Conservation (phyloP, 2,329 filamentous ascomycete species). For the Aureobasidium leucospermi region DNA sequence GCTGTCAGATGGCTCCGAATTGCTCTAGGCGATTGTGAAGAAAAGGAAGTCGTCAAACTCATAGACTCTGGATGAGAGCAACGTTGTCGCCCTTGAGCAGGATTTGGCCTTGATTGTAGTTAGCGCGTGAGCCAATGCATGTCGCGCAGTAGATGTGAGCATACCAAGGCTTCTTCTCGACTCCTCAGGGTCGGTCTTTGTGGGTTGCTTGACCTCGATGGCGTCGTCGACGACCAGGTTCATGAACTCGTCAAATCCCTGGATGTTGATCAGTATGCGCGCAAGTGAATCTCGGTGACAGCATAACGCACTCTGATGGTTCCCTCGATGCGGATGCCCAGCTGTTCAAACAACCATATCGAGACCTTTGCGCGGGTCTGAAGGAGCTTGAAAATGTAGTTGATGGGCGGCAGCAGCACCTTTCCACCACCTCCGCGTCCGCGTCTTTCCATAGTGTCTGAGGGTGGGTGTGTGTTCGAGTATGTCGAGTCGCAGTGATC, state of each 20-base stretch:
- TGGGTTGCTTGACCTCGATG: slow-evolving; percentile 79
- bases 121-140: not conserved
- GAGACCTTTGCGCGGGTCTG: slow-evolving; percentile 77
- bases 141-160: slow-evolving; percentile 20
- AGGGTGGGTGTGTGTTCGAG: not conserved
- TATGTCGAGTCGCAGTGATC: not conserved
- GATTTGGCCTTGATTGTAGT: slow-evolving; percentile 59
- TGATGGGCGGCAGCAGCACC: slow-evolving; percentile 69
- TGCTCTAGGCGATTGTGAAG: not conserved
- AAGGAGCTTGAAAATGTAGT: slow-evolving; percentile 91
- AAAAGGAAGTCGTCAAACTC: not conserved
- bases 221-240: slow-evolving; percentile 96
- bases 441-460: slow-evolving; percentile 45
- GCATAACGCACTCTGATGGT: slow-evolving; percentile 70
- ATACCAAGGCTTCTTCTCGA: slow-evolving; percentile 71
- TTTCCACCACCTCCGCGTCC: slow-evolving; percentile 48
- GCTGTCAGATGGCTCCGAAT: not conserved
- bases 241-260: slow-evolving; percentile 99
- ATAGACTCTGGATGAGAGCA: slow-evolving; percentile 57
- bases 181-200: slow-evolving; percentile 70
- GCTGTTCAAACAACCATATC: slow-evolving; percentile 96
- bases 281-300: slow-evolving; percentile 13
- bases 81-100: slow-evolving; percentile 85
- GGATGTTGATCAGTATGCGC: slow-evolving; percentile 14
- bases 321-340: slow-evolving; percentile 88